These are phyloP conservation scores for Ascochyta pisi DNA, from an alignment of 2,329 filamentous ascomycete genomes.

Conservation along the genomic window DNA sequence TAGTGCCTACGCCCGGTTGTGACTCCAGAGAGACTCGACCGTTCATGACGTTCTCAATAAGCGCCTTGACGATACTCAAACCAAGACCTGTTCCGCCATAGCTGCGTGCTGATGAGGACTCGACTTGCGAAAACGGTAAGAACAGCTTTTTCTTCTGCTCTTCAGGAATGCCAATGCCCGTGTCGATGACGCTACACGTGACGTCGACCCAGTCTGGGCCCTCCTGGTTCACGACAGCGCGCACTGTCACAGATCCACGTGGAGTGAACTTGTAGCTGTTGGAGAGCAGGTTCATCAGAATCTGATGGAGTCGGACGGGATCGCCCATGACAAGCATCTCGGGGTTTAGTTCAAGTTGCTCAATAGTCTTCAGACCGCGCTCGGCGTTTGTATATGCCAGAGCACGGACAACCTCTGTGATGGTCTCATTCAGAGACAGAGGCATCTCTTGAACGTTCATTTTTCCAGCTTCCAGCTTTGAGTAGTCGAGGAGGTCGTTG, in stretches of 20 bases:
- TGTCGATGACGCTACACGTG: slow-evolving; percentile 87
- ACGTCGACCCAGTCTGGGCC: slow-evolving; percentile 73
- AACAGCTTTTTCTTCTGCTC: slow-evolving; percentile 86
- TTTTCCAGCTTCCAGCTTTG: slow-evolving; percentile 61
- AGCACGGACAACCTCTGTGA: slow-evolving; percentile 68
- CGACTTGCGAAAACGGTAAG: slow-evolving; percentile 90
- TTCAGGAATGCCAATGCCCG: slow-evolving; percentile 86
- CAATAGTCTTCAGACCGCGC: slow-evolving; percentile 64
- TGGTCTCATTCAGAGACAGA: slow-evolving; percentile 62
- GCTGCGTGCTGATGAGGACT: slow-evolving; percentile 86
- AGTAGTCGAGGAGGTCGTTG: slow-evolving; percentile 61
- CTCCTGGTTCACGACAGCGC: slow-evolving; percentile 75
- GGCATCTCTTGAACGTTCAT: slow-evolving; percentile 67
- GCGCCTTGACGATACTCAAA: slow-evolving; percentile 90
- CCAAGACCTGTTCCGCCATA: slow-evolving; percentile 92
- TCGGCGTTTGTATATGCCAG: slow-evolving; percentile 69
- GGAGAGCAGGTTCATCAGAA: slow-evolving; percentile 79
- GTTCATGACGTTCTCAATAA: slow-evolving; percentile 91
- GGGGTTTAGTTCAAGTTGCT: slow-evolving; percentile 62
- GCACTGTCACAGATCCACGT: slow-evolving; percentile 83
- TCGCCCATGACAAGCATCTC: slow-evolving; percentile 61
- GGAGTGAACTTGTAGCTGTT: slow-evolving; percentile 96
- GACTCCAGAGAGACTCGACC: slow-evolving; percentile 85
- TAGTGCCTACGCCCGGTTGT: slow-evolving; percentile 72
- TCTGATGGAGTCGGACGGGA: slow-evolving; percentile 59